A percentile compares a stretch with the other conserved stretches of the same genome.
Evolutionary conservation across 345 rosid species (phyloP).

Genomic region (Camelina sativa): DNA sequence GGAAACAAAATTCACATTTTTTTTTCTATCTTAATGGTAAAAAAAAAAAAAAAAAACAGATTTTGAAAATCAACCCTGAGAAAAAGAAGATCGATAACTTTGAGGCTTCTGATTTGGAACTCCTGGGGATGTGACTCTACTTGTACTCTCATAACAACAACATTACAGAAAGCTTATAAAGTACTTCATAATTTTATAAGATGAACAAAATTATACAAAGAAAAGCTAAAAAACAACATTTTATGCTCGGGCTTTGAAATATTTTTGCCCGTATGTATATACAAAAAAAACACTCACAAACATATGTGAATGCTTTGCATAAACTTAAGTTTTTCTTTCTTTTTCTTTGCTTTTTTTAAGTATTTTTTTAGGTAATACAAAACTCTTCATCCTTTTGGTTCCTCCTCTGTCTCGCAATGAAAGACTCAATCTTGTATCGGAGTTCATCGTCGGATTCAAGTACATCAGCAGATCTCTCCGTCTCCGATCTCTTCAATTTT

Average conservation of each 20-base stretch:
- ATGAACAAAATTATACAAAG: slow-evolving; percentile 38
- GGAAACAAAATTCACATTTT: slow-evolving; percentile 6
- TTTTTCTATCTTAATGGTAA: neutral
- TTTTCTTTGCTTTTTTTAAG: neutral
- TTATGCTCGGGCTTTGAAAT: slow-evolving; percentile 38
- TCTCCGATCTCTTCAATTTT: slow-evolving; percentile 42
- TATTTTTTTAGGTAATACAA: slow-evolving; percentile 36
- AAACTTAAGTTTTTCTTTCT: slow-evolving; percentile 33
- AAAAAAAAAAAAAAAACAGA: slow-evolving; percentile 55
- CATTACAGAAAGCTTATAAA: neutral
- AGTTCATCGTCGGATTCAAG: slow-evolving; percentile 69
- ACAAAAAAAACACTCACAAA: slow-evolving; percentile 36
- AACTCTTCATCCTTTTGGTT: slow-evolving; percentile 66
- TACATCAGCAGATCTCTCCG: slow-evolving; percentile 34
- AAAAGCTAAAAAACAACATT: slow-evolving; percentile 29
- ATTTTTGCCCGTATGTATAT: slow-evolving; percentile 31
- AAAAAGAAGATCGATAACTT: slow-evolving; percentile 76
- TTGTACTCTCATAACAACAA: neutral
- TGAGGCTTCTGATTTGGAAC: slow-evolving; percentile 69
- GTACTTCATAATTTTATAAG: neutral
- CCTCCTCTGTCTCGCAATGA: slow-evolving; percentile 84
- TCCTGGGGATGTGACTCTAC: slow-evolving; percentile 49
- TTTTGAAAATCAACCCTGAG: slow-evolving; percentile 77
- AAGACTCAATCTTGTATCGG: slow-evolving; percentile 63
- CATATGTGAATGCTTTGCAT: slow-evolving; percentile 43